phyloP scores from a whole-genome alignment of 2,329 filamentous ascomycete genomes.

The Sclerotinia glacialis region DNA sequence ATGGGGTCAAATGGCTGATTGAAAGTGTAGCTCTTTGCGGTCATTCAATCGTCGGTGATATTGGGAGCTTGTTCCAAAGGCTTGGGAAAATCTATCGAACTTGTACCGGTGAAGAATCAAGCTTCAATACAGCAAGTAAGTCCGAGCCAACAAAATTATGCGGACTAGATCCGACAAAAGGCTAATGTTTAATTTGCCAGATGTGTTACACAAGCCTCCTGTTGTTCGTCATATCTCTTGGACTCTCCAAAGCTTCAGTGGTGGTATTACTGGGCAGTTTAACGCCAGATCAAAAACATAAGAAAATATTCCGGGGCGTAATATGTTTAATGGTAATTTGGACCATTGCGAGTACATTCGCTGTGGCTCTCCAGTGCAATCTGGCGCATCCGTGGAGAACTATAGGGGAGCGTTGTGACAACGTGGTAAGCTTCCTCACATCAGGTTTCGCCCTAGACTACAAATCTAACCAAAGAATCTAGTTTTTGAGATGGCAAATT shows the following conservation, averaged over 20 bases:
- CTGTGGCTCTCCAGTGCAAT: constrained; percentile 44
- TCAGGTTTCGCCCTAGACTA: neutral
- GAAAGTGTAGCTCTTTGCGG: constrained; percentile 18
- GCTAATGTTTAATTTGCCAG: constrained; percentile 29
- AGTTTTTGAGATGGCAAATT: constrained; percentile 43
- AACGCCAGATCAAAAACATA: constrained; percentile 45
- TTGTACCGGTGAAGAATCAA: constrained; percentile 19
- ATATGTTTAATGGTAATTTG: constrained; percentile 37
- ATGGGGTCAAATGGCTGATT: neutral
- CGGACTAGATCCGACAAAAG: neutral
- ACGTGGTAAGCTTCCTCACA: constrained; percentile 9
- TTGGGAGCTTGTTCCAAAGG: constrained; percentile 24
- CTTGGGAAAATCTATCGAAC: constrained; percentile 26
- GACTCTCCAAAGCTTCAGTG: constrained; percentile 46
- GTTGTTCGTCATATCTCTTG: constrained; percentile 44
- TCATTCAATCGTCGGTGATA: constrained; percentile 22
- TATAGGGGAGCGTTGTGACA: constrained; percentile 36
- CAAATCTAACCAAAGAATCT: neutral
- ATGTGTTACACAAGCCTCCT: constrained; percentile 43
- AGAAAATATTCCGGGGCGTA: constrained; percentile 37
- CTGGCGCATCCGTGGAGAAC: constrained; percentile 42
- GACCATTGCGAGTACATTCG: constrained; percentile 44
- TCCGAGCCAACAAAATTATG: neutral
- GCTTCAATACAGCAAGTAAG: constrained; percentile 25
- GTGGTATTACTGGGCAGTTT: constrained; percentile 46